Evolutionary conservation across 139 green algal species (phyloP).

Genomic region (Coccomyxa sp.): DNA sequence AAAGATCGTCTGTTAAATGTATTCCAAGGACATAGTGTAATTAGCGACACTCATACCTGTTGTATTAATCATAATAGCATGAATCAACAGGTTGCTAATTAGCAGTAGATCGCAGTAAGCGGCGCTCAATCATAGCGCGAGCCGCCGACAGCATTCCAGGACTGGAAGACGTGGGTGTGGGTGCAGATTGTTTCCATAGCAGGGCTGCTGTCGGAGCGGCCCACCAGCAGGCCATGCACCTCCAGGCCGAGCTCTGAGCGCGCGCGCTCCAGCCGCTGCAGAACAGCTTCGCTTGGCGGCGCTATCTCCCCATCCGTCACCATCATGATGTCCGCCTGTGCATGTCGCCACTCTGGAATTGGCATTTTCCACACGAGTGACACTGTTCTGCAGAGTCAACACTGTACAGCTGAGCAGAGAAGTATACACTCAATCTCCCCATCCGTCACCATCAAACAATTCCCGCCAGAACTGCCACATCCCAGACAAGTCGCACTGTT

Average conservation of each 20-base stretch:
- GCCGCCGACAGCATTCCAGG: conserved; percentile 63
- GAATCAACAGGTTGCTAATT: too few relatives aligned
- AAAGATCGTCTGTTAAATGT: too few relatives aligned
- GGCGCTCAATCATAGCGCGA: background rate
- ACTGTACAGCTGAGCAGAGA: background rate
- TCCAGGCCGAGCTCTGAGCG: conserved; percentile 65
- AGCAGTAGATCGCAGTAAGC: too few relatives aligned
- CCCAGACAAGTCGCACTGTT: too few relatives aligned
- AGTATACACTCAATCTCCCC: too few relatives aligned
- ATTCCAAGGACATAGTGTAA: too few relatives aligned
- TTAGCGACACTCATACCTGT: too few relatives aligned
- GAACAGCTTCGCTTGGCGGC: conserved; percentile 46
- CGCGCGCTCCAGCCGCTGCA: conserved; percentile 32
- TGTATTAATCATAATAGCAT: too few relatives aligned
- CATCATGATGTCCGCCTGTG: conserved; percentile 86
- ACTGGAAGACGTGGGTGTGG: conserved; percentile 83
- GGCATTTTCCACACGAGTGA: too few relatives aligned
- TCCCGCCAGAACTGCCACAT: too few relatives aligned
- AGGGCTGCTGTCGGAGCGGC: conserved; percentile 39
- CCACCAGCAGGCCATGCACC: conserved; percentile 85
- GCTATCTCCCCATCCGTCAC: conserved; percentile 91
- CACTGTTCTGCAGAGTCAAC: background rate
- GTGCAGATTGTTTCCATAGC: conserved; percentile 76
- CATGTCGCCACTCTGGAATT: background rate
- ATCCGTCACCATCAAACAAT: too few relatives aligned